phyloP scores from a whole-genome alignment of 352 stramenopile species.

The Phytopythium montanum region DNA sequence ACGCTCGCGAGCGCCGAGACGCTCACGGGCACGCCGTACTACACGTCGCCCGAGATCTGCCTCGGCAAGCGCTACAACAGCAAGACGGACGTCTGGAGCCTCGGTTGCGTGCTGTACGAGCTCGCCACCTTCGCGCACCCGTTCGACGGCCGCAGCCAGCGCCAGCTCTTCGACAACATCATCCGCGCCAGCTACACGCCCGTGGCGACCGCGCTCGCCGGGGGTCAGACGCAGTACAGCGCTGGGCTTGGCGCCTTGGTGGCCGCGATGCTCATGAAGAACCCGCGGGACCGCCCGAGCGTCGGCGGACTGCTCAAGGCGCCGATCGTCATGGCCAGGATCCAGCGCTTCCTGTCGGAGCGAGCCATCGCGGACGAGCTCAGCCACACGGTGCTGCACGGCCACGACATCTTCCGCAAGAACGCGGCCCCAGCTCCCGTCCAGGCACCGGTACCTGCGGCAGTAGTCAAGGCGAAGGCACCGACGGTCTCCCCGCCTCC shows the following conservation, averaged over 20 bases:
- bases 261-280: slow-evolving; percentile 55
- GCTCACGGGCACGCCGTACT: slow-evolving; percentile 85
- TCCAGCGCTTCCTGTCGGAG: slow-evolving; percentile 60
- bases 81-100: slow-evolving; percentile 94
- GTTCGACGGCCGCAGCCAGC: slow-evolving; percentile 84
- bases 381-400: slow-evolving; percentile 69
- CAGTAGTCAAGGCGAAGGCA: neutral
- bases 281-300: slow-evolving; percentile 54
- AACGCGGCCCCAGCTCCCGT: slow-evolving; percentile 4
- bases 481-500: neutral
- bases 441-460: neutral
- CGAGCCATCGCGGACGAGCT: slow-evolving; percentile 50
- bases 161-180: slow-evolving; percentile 78
- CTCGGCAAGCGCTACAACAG: slow-evolving; percentile 90
- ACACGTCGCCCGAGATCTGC: slow-evolving; percentile 94
- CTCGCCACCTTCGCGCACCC: slow-evolving; percentile 84
- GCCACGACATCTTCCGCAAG: slow-evolving; percentile 62
- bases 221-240: slow-evolving; percentile 14
- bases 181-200: slow-evolving; percentile 25
- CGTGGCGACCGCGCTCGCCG: slow-evolving; percentile 9
- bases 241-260: slow-evolving; percentile 32
- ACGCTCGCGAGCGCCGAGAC: slow-evolving; percentile 72
- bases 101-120: slow-evolving; percentile 94
- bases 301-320: slow-evolving; percentile 56
- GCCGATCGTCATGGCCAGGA: slow-evolving; percentile 55